Percentiles rank a stretch among this genome's conserved stretches.
Conservation (phyloP, 1,284 basidiomycete genomes). For the Hymenochaete sp. region DNA sequence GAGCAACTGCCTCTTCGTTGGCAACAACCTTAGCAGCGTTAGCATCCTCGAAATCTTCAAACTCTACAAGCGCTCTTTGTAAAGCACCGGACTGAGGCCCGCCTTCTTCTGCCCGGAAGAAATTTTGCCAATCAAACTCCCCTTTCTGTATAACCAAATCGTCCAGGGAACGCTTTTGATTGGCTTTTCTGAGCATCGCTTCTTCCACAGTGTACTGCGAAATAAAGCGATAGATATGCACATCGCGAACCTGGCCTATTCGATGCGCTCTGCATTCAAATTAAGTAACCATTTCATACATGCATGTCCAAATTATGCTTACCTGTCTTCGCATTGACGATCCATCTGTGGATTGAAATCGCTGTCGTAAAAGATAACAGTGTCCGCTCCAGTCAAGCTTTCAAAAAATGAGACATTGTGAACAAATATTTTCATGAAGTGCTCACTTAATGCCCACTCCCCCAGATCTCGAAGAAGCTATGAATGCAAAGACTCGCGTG, state of each 20-base stretch:
- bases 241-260: conserved; percentile 94
- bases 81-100: conserved; percentile 33
- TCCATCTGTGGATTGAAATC: conserved; percentile 99
- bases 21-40: conserved; percentile 74
- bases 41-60: conserved; percentile 84
- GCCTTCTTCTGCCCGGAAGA: conserved; percentile 48
- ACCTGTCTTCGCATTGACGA: conserved; percentile 92
- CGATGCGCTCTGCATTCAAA: conserved; percentile 62
- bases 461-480: conserved; percentile 87
- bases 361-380: conserved; percentile 93
- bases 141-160: conserved; percentile 91
- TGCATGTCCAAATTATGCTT: conserved; percentile 21
- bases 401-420: conserved; percentile 12
- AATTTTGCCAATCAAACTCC: conserved; percentile 91
- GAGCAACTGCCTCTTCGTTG: conserved; percentile 60
- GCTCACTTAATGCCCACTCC: conserved; percentile 93
- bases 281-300: conserved; percentile 1
- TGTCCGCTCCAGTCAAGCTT: conserved; percentile 92
- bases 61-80: conserved; percentile 67
- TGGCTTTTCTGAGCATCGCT: conserved; percentile 92
- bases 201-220: conserved; percentile 92
- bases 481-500: conserved; percentile 85
- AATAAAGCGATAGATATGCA: conserved; percentile 95
- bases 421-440: conserved; percentile 1
- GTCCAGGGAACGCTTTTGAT: conserved; percentile 90